A percentile compares a stretch with the other conserved stretches of the same genome.
Evolutionary conservation across 345 rosid species (phyloP).

Genomic region (Boechera divaricarpa): DNA sequence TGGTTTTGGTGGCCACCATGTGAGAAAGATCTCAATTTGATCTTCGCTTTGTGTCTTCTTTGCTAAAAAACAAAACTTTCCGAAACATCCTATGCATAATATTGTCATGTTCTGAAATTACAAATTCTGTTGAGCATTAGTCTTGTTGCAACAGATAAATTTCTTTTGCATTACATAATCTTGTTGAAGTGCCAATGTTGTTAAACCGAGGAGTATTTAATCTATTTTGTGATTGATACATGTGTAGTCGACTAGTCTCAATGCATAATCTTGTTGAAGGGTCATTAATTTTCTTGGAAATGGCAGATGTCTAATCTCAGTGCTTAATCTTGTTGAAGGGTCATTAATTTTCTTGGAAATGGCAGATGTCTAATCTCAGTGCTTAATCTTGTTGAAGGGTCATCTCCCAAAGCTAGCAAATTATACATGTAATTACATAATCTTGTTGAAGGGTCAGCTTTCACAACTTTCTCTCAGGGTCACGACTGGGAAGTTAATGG

Average conservation of each 20-base stretch:
- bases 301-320: constrained; percentile 1
- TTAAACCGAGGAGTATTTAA: background rate
- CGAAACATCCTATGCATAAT: background rate
- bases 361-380: constrained; percentile 1
- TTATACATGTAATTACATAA: background rate
- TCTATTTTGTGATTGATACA: background rate
- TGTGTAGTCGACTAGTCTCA: background rate
- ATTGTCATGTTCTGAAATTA: background rate
- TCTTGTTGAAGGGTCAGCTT: constrained; percentile 8
- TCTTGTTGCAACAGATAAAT: background rate
- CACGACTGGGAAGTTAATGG: background rate
- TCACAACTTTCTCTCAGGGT: background rate
- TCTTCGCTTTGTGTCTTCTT: constrained; percentile 27
- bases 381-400: constrained; percentile 25
- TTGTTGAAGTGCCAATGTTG: constrained; percentile 5
- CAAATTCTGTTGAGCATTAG: background rate
- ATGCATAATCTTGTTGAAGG: constrained; percentile 14
- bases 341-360: background rate
- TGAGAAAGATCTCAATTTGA: constrained; percentile 37
- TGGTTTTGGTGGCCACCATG: constrained; percentile 36
- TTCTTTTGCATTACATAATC: background rate
- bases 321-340: constrained; percentile 25
- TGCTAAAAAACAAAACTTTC: constrained; percentile 20
- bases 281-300: background rate
- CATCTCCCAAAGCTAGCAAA: constrained; percentile 5